Conservation (phyloP, 805 yeast species). For the Candida tibetensis region DNA sequence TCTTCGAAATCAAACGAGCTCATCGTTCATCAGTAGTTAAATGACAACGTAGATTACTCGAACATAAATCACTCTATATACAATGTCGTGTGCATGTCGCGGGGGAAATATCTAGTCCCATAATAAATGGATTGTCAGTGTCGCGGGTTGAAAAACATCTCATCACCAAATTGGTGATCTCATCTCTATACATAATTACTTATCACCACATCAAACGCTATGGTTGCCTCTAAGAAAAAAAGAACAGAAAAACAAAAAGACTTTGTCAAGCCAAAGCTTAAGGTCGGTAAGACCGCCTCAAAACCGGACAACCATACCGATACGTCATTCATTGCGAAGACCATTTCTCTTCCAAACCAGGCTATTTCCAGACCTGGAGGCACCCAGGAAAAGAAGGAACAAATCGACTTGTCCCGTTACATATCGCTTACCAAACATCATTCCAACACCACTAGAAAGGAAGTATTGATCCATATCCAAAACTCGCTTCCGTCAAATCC, state of each 20-base stretch:
- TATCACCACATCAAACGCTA: background rate
- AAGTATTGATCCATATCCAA: slow-evolving; percentile 56
- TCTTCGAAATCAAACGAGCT: slow-evolving; percentile 19
- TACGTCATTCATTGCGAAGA: slow-evolving; percentile 75
- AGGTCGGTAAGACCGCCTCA: slow-evolving; percentile 80
- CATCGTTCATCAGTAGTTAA: background rate
- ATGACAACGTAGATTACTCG: too few relatives aligned
- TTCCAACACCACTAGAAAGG: slow-evolving; percentile 65
- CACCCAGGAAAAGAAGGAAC: slow-evolving; percentile 20
- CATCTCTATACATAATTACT: background rate
- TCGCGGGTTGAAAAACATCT: background rate
- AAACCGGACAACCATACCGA: slow-evolving; percentile 77
- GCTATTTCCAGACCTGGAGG: slow-evolving; percentile 20
- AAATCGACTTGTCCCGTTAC: slow-evolving; percentile 54
- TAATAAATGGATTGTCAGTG: background rate
- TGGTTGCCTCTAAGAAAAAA: slow-evolving; percentile 46
- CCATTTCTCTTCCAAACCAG: slow-evolving; percentile 49
- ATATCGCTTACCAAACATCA: slow-evolving; percentile 75
- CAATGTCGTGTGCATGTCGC: background rate
- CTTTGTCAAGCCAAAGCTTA: slow-evolving; percentile 72
- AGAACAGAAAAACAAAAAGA: slow-evolving; percentile 67
- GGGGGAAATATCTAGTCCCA: too few relatives aligned
- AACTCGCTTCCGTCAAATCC: slow-evolving; percentile 52
- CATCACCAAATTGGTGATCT: background rate
- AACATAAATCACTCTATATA: too few relatives aligned